A percentile compares a stretch with the other conserved stretches of the same genome.
Evolutionary conservation across 2,329 filamentous ascomycete species (phyloP).

Genomic region (Ophiocordyceps camponoti-rufipedis): DNA sequence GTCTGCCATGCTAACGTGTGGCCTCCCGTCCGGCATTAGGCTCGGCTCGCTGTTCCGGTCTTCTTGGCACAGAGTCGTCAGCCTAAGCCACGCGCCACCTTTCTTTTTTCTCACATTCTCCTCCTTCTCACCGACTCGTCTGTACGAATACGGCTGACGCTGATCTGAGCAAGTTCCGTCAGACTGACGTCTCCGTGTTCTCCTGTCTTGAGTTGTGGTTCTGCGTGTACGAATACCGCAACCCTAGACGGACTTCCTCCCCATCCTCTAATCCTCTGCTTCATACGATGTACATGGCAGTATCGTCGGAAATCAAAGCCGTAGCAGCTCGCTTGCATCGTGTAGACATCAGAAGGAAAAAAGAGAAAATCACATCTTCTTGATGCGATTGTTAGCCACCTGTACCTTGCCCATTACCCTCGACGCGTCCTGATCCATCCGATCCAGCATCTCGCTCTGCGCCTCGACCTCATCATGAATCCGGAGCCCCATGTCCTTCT

Average conservation of each 20-base stretch:
- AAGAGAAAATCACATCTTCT: slow-evolving; percentile 34
- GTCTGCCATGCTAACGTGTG: too few relatives aligned
- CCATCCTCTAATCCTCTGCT: too few relatives aligned
- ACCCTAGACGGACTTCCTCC: too few relatives aligned
- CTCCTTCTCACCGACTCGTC: not conserved
- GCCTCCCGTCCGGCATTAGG: not conserved
- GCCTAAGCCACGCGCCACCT: not conserved
- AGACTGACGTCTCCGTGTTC: not conserved
- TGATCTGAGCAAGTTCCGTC: not conserved
- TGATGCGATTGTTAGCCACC: slow-evolving; percentile 55
- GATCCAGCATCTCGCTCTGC: slow-evolving; percentile 52
- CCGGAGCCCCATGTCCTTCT: slow-evolving; percentile 60
- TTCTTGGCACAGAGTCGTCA: not conserved
- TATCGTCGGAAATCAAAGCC: too few relatives aligned
- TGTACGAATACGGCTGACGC: not conserved
- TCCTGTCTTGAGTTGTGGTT: not conserved
- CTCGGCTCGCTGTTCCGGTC: not conserved
- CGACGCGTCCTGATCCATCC: slow-evolving; percentile 48
- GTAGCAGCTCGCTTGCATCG: not conserved
- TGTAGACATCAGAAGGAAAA: not conserved
- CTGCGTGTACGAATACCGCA: not conserved
- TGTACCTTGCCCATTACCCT: slow-evolving; percentile 49
- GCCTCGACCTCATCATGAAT: slow-evolving; percentile 57
- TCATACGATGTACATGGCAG: too few relatives aligned
- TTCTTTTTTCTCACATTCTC: not conserved